phyloP scores from a whole-genome alignment of 2,329 filamentous ascomycete species.

The Mollisia scopiformis region DNA sequence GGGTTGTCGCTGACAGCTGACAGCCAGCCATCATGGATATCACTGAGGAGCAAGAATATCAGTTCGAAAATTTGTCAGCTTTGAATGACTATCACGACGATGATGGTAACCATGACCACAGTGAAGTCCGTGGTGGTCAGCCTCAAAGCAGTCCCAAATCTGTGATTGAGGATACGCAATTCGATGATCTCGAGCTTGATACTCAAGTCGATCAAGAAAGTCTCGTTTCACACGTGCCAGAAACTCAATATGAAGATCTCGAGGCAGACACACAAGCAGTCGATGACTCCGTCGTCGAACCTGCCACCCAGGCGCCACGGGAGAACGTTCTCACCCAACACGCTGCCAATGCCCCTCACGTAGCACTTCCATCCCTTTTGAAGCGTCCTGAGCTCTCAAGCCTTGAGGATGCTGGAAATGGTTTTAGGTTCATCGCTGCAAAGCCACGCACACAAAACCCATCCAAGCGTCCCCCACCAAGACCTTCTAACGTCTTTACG shows the following conservation, averaged over 20 bases:
- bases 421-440: neutral
- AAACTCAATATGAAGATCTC: constrained; percentile 5
- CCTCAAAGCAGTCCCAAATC: constrained; percentile 13
- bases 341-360: neutral
- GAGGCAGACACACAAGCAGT: constrained; percentile 14
- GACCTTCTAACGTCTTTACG: neutral
- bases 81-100: neutral
- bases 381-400: neutral
- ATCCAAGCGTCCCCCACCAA: neutral
- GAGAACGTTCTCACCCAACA: neutral
- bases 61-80: neutral
- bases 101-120: neutral
- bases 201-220: constrained; percentile 22
- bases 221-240: neutral
- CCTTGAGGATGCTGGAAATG: neutral
- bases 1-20: neutral
- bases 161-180: constrained; percentile 28
- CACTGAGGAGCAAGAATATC: constrained; percentile 17
- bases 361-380: neutral
- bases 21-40: neutral
- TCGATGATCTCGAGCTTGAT: constrained; percentile 23
- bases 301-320: neutral
- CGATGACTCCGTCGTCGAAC: neutral
- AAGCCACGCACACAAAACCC: neutral
- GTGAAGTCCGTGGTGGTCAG: constrained; percentile 6